Evolutionary conservation across 805 yeast genomes (phyloP).

Genomic region (Lipomyces spencermartinsiae): DNA sequence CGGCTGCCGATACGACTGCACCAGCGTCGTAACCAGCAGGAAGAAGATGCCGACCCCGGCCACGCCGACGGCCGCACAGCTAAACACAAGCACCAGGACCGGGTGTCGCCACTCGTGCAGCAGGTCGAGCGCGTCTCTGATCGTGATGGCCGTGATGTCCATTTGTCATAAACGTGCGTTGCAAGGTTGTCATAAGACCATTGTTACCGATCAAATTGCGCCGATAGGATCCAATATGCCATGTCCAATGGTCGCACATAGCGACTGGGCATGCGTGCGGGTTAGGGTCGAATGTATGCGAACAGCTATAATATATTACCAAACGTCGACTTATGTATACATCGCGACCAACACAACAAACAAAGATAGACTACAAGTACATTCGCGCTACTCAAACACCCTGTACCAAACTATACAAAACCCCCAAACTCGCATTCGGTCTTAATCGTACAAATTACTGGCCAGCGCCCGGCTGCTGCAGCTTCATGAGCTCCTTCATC

Average conservation of each 20-base stretch:
- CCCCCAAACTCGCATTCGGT: background rate
- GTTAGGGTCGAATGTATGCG: background rate
- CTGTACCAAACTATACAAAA: background rate
- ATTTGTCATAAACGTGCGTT: constrained; percentile 40
- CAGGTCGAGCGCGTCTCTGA: constrained; percentile 40
- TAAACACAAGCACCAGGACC: background rate
- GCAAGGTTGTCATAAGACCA: no score
- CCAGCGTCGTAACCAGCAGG: constrained; percentile 7
- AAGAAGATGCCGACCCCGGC: background rate
- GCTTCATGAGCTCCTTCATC: constrained; percentile 33
- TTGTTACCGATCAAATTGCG: no score
- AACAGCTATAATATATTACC: no score
- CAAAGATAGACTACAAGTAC: background rate
- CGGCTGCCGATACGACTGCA: constrained; percentile 9
- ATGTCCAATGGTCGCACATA: no score
- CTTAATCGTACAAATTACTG: background rate
- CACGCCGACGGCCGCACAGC: background rate
- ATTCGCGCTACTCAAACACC: background rate
- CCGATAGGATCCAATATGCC: no score
- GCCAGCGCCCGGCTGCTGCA: constrained; percentile 2
- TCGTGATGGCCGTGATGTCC: constrained; percentile 41
- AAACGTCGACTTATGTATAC: background rate
- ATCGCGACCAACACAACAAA: background rate
- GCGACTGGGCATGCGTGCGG: no score
- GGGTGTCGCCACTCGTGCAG: constrained; percentile 14